Evolutionary conservation across 495 filamentous ascomycete species (phyloP).

Genomic region (Hypomontagnella submonticulosa): DNA sequence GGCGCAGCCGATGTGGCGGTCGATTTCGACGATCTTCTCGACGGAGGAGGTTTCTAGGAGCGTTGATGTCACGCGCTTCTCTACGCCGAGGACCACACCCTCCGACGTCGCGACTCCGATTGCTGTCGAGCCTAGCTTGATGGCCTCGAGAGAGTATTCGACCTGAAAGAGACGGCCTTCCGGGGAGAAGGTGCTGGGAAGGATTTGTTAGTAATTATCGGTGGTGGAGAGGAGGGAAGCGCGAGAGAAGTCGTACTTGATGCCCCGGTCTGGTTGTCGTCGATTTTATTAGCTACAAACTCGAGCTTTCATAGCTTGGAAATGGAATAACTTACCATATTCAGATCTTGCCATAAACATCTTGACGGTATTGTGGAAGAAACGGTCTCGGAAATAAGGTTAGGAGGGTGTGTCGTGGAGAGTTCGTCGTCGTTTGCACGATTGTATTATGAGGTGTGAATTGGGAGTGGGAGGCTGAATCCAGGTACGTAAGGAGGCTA

Average conservation of each 20-base stretch:
- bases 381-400: not conserved
- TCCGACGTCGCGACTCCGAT: constrained; percentile 96
- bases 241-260: constrained; percentile 77
- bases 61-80: constrained; percentile 97
- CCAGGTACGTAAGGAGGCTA: constrained; percentile 29
- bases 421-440: constrained; percentile 20
- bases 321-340: constrained; percentile 75
- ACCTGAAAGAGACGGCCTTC: constrained; percentile 99
- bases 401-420: constrained; percentile 28
- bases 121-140: constrained; percentile 98
- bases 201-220: constrained; percentile 27
- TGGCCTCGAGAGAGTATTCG: constrained; percentile 99
- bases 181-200: constrained; percentile 93
- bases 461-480: constrained; percentile 37
- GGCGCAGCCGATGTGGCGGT: constrained; percentile 97
- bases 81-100: constrained; percentile 95
- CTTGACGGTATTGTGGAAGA: constrained; percentile 59
- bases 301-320: constrained; percentile 27
- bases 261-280: constrained; percentile 84
- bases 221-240: constrained; percentile 21
- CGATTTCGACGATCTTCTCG: constrained; percentile 99
- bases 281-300: constrained; percentile 48
- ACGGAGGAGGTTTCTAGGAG: constrained; percentile 97
- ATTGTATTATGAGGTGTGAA: constrained; percentile 12
- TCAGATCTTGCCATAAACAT: constrained; percentile 99